A percentile compares a stretch with the other conserved stretches of the same genome.
Evolutionary conservation across 805 yeast species (phyloP).

Genomic region (Priceomyces carsonii): DNA sequence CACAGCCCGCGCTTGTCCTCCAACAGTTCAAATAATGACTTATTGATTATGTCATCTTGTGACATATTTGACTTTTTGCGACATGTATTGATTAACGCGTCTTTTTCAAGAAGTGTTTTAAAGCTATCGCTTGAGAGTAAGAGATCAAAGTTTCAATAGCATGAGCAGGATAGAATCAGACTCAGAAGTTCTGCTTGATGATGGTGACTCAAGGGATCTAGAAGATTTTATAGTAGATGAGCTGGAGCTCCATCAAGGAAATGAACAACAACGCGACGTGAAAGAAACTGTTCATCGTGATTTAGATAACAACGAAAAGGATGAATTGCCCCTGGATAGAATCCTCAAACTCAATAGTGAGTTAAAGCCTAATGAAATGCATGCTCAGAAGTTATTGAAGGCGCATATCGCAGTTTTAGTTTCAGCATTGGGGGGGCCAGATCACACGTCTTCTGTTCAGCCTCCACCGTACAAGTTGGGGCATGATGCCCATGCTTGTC

Average conservation of each 20-base stretch:
- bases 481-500: constrained; percentile 82
- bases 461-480: constrained; percentile 74
- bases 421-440: constrained; percentile 90
- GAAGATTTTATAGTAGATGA: constrained; percentile 39
- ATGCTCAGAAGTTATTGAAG: constrained; percentile 45
- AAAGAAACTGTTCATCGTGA: too few relatives aligned
- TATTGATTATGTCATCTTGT: too few relatives aligned
- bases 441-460: constrained; percentile 49
- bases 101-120: too few relatives aligned
- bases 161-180: constrained; percentile 7
- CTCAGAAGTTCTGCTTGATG: constrained; percentile 7
- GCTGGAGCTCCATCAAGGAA: too few relatives aligned
- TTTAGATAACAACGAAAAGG: too few relatives aligned
- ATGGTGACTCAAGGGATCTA: constrained; percentile 27
- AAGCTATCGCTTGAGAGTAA: too few relatives aligned
- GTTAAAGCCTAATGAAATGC: constrained; percentile 33
- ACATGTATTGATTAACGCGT: too few relatives aligned
- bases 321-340: constrained; percentile 20
- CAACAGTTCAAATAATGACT: too few relatives aligned
- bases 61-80: too few relatives aligned
- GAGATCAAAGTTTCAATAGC: background rate
- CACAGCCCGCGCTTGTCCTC: too few relatives aligned
- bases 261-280: constrained; percentile 3
- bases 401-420: constrained; percentile 81
- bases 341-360: constrained; percentile 21